A percentile compares a stretch with the other conserved stretches of the same genome.
Evolutionary conservation across 495 filamentous ascomycete species (phyloP).

Genomic region (Elaphomyces granulatus): DNA sequence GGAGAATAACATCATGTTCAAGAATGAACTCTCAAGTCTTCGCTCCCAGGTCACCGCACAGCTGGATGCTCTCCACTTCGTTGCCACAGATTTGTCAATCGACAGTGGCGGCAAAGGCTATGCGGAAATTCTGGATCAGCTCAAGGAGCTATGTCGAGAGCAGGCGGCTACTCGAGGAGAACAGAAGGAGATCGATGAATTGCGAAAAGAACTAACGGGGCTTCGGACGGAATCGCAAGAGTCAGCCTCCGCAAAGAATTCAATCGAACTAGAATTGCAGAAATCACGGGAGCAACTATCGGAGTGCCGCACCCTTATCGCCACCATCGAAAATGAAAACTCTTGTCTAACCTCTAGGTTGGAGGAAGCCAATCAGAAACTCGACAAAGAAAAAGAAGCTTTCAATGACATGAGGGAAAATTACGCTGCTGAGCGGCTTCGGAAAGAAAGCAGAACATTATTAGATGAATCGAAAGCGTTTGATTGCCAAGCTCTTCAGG

Average conservation of each 20-base stretch:
- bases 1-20: conserved; percentile 29
- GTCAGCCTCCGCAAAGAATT: conserved; percentile 13
- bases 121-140: conserved; percentile 29
- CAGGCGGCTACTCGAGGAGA: conserved; percentile 7
- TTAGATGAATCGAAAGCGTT: neutral
- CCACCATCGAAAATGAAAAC: conserved; percentile 35
- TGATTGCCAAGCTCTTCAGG: conserved; percentile 12
- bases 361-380: conserved; percentile 21
- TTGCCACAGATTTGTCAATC: conserved; percentile 27
- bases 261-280: conserved; percentile 21
- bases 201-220: conserved; percentile 18
- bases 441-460: neutral
- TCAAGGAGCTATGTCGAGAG: conserved; percentile 24
- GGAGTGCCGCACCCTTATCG: conserved; percentile 29
- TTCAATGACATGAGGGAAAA: conserved; percentile 21
- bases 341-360: conserved; percentile 21
- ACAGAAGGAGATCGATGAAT: conserved; percentile 15
- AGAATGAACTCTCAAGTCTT: conserved; percentile 26
- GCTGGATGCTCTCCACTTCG: conserved; percentile 27
- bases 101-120: conserved; percentile 24
- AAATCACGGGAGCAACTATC: conserved; percentile 24
- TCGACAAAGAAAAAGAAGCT: conserved; percentile 24
- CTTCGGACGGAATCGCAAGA: conserved; percentile 21
- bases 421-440: conserved; percentile 6
- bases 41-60: conserved; percentile 32